Base-by-base conservation (phyloP, 495 filamentous ascomycete genomes). In the Annulohypoxylon nitens region DNA sequence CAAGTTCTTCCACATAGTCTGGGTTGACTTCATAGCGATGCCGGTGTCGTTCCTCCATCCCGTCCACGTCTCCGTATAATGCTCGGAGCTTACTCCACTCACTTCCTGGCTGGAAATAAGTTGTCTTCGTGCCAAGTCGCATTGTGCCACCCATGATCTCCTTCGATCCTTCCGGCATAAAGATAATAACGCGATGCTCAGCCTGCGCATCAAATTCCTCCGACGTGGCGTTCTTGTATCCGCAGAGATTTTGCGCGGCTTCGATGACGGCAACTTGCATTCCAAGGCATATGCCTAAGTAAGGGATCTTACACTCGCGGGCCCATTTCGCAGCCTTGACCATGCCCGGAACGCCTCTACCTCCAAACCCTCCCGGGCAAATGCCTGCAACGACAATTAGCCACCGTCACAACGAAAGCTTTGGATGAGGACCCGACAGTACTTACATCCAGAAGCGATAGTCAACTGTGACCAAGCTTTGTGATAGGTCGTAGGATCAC, bases 201-300 rank as follows among this genome's bases (percentile, higher is more conserved):
- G 88, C 83, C 2, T 82, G 64, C 0, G 83, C 81, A 64, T 90
- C 78, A 61, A 96, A 86, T 77, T 97, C 93, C 43, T 87, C 88
- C 26, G 88, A 91, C 11, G 83, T 86, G 2, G 92, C 93, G 55
- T 84, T 81, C 6, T 80, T 67, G 47, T 92, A 82, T 30, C 84
- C 88, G 82, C 86, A 90, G 9, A 93, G 82, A 67, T 94, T 88
- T 39, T 92, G 87, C n/a, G 93, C 93, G 68, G 88, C 93, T 76
- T 98, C 95, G 69, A 97, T 92, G 14, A 97, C 94, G 16, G 96
- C 95, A 41, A 97, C 84, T 79, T 99, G 96, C 90, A 99, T 93
- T 41, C 96, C 96, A 14, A 99, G 88, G 80, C 96, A 99, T 64
- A 99, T 92, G 61, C 96, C 95, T 7, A 98, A 87, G 82, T 91